Evolutionary conservation across 495 filamentous ascomycete species (phyloP), one percentile per base, ranked within the genome.

Genomic region (Tuber aestivum): DNA sequence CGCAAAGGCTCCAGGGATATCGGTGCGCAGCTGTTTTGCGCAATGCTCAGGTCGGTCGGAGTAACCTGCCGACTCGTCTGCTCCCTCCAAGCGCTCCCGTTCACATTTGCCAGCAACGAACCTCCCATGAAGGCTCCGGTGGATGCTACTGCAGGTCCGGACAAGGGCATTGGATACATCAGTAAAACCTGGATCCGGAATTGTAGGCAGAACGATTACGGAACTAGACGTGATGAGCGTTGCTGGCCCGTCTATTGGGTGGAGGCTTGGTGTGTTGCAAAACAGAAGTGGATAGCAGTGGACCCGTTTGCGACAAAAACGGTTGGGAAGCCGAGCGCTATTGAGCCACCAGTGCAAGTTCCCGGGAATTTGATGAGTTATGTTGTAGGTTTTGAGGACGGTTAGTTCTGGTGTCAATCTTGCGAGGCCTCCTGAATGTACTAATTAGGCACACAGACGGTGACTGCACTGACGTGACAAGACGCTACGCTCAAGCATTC

Each of bases 31-130:
- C 83, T 99, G 5, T 97, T 95, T 75, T 97, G 95, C 84, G 91
- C 93, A 12, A 82, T 97, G 38, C 87, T 99, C 18, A 90, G 95
- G 14, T 88, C 89, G 41, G 89, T 87, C 41, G 94, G 91, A 10
- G 89, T 98, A 4, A 90, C 93, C 76, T 88, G 94, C n/a, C 89
- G 95, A 23, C 87, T 99, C 3, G 92, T 97, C 1, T 98, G 94
- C 84, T 99, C 96, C 14, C 86, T 99, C 20, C 94, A 98, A 80
- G 88, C 90, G 0, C 86, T 99, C 5, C 86, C 93, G 3, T 95
- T 95, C 78, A 87, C 86, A 37, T 87, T 90, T 1, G 87, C 56
- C 14, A 65, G 56, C 12, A 3, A 35, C 3, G 56, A 65, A 5
- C 27, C 56, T n/a, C 56, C 14, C 1, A 65, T 65, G 56, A 65